Conservation (phyloP, 768 basidiomycete species). For the Suillus americanus region DNA sequence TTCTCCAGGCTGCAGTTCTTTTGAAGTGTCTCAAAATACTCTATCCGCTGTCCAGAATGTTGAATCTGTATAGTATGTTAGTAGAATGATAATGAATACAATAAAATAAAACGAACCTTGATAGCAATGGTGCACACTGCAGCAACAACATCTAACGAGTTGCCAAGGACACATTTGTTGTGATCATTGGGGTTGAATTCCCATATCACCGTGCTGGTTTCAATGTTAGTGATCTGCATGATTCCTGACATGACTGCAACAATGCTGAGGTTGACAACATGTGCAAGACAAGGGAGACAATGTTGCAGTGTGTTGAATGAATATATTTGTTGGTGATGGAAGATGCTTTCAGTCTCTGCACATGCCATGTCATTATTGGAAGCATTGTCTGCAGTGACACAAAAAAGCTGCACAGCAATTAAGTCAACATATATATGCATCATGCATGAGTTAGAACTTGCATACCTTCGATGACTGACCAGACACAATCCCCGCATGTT, state of each 20-base stretch:
- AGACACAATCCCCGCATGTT: conserved; percentile 25
- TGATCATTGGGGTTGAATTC: conserved; percentile 28
- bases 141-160: conserved; percentile 32
- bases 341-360: conserved; percentile 15
- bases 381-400: conserved; percentile 26
- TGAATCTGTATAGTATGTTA: too few relatives aligned
- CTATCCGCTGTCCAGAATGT: too few relatives aligned
- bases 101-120: conserved; percentile 20
- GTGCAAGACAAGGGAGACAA: conserved; percentile 28
- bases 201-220: conserved; percentile 33
- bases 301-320: conserved; percentile 18
- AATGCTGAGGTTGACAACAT: conserved; percentile 29
- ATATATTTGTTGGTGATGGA: conserved; percentile 4
- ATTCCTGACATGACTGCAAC: conserved; percentile 31
- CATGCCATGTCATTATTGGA: conserved; percentile 24
- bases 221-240: conserved; percentile 27
- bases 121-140: conserved; percentile 28
- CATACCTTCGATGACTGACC: conserved; percentile 23
- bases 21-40: too few relatives aligned
- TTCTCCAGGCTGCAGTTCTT: too few relatives aligned
- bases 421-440: not conserved
- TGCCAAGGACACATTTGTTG: conserved; percentile 25
- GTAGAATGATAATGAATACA: too few relatives aligned
- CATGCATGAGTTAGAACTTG: not conserved
- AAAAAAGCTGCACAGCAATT: conserved; percentile 18